Conservation (phyloP, 2,329 filamentous ascomycete species). For the Lasiodiplodia gonubiensis region DNA sequence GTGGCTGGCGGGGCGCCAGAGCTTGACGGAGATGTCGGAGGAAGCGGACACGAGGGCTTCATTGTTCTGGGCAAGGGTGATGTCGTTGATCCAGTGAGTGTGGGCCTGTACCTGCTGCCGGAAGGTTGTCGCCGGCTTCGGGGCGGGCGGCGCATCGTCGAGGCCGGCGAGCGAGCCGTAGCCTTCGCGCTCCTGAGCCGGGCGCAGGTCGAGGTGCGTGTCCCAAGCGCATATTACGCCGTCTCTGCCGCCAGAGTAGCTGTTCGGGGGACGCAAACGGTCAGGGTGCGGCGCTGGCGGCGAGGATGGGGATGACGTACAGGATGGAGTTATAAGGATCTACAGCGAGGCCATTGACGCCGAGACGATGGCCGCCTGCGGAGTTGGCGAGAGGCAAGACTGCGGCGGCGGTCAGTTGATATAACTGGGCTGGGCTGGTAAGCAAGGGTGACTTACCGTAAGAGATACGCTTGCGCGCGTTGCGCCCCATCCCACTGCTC, state of each 20-base stretch:
- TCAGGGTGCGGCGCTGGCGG: slow-evolving; percentile 19
- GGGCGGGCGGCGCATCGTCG: slow-evolving; percentile 44
- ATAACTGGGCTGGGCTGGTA: slow-evolving; percentile 26
- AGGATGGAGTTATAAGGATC: slow-evolving; percentile 83
- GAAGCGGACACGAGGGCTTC: slow-evolving; percentile 84
- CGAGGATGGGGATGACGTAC: slow-evolving; percentile 59
- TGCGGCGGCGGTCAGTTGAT: slow-evolving; percentile 40
- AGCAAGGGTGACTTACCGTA: slow-evolving; percentile 50
- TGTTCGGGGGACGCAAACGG: slow-evolving; percentile 46
- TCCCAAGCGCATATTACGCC: slow-evolving; percentile 97
- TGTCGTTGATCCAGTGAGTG: slow-evolving; percentile 96
- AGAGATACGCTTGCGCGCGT: slow-evolving; percentile 60
- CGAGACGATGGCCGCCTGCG: slow-evolving; percentile 85
- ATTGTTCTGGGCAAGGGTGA: slow-evolving; percentile 78
- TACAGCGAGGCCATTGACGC: slow-evolving; percentile 91
- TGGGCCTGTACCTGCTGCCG: slow-evolving; percentile 76
- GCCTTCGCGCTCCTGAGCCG: slow-evolving; percentile 46
- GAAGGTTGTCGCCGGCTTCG: slow-evolving; percentile 57
- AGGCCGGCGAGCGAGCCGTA: slow-evolving; percentile 28
- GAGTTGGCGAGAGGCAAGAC: slow-evolving; percentile 76
- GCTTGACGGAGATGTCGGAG: slow-evolving; percentile 90
- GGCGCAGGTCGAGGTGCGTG: slow-evolving; percentile 71
- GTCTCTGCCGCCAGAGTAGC: slow-evolving; percentile 94
- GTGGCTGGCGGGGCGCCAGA: slow-evolving; percentile 79
- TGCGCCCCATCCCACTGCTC: slow-evolving; percentile 52